These are phyloP conservation scores for Penicillium waksmanii DNA, from an alignment of 495 filamentous ascomycete species.

Conservation along the genomic window DNA sequence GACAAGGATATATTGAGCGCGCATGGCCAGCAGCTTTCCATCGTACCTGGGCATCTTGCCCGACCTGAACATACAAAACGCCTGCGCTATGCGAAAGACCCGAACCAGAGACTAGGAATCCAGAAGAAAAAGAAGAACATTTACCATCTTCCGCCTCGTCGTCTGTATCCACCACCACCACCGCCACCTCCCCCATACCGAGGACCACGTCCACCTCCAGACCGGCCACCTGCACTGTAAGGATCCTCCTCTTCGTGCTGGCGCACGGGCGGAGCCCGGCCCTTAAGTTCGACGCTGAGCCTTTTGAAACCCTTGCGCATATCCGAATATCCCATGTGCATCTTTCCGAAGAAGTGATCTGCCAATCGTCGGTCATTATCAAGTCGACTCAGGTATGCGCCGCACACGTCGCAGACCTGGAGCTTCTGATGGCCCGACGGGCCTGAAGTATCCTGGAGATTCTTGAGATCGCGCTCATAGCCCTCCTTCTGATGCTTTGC, in stretches of 20 bases:
- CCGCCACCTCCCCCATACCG: constrained; percentile 42
- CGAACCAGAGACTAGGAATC: constrained; percentile 23
- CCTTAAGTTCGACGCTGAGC: constrained; percentile 84
- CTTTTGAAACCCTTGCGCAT: constrained; percentile 90
- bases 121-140: constrained; percentile 14
- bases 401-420: constrained; percentile 98
- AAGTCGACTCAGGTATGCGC: constrained; percentile 84
- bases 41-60: constrained; percentile 23
- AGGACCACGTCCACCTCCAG: constrained; percentile 60
- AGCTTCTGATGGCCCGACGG: constrained; percentile 96
- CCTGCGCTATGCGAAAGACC: constrained; percentile 53
- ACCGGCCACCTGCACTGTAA: constrained; percentile 49
- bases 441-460: constrained; percentile 86
- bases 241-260: constrained; percentile 56
- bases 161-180: constrained; percentile 45
- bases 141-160: constrained; percentile 48
- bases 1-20: constrained; percentile 29
- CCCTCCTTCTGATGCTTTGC: constrained; percentile 82
- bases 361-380: constrained; percentile 94
- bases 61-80: constrained; percentile 35
- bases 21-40: constrained; percentile 19
- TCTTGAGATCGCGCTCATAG: constrained; percentile 87
- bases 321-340: constrained; percentile 97
- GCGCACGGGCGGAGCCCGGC: constrained; percentile 64
- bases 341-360: constrained; percentile 99